Evolutionary conservation across 345 rosid genomes (phyloP).

Genomic region (Eucalyptus microcorys): DNA sequence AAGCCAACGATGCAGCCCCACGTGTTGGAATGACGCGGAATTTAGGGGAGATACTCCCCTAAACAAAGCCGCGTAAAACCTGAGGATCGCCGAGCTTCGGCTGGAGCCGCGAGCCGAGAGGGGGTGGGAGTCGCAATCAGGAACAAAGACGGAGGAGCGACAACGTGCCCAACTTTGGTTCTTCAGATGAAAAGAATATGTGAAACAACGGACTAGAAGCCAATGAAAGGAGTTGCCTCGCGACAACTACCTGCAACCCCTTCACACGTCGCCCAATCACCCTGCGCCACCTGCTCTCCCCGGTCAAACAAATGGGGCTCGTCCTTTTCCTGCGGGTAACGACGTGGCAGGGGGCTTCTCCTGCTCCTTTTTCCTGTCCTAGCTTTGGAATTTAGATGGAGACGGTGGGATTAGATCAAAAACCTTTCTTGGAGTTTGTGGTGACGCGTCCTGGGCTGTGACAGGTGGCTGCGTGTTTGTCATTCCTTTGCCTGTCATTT

Average conservation of each 20-base stretch:
- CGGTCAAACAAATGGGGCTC: background rate
- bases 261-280: background rate
- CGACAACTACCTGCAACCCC: background rate
- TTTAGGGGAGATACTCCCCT: background rate
- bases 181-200: background rate
- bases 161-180: background rate
- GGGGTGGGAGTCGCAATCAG: background rate
- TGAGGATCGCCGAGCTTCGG: background rate
- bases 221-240: background rate
- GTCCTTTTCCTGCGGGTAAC: background rate
- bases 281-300: background rate
- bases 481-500: background rate
- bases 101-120: background rate
- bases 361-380: background rate
- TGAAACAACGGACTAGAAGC: background rate
- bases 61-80: background rate
- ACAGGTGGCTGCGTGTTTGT: background rate
- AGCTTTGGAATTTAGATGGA: background rate
- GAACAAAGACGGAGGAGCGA: background rate
- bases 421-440: background rate
- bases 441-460: background rate
- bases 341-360: background rate
- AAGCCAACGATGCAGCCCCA: background rate
- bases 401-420: background rate
- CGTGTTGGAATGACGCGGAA: background rate